These are phyloP conservation scores for Polygonum maritimum DNA, from an alignment of 148 eudicot genomes.

Conservation along the genomic window DNA sequence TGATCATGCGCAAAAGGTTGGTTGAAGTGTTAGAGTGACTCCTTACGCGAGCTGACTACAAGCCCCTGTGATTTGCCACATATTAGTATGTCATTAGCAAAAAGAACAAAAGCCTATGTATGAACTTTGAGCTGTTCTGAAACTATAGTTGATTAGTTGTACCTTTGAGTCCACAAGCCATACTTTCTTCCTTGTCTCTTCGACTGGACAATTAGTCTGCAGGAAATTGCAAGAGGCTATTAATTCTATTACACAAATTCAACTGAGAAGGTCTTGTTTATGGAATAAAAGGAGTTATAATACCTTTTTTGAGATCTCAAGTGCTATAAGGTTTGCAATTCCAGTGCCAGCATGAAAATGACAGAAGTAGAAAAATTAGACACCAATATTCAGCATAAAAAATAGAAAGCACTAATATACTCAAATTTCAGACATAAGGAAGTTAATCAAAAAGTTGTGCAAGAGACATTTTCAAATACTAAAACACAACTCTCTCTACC, in stretches of 20 bases:
- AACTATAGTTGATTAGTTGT: background rate
- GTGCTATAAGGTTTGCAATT: constrained; percentile 63
- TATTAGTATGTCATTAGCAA: background rate
- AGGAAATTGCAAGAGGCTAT: background rate
- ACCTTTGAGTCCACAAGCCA: constrained; percentile 98
- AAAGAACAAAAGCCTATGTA: background rate
- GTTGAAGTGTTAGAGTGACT: constrained; percentile 80
- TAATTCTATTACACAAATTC: background rate
- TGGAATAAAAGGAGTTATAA: background rate
- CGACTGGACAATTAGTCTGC: constrained; percentile 20
- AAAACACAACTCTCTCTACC: no score
- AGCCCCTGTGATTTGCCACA: constrained; percentile 45
- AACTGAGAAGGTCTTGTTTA: background rate
- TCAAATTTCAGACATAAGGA: no score
- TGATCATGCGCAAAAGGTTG: constrained; percentile 96
- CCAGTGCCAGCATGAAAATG: constrained; percentile 11
- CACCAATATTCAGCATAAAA: no score
- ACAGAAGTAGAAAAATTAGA: constrained; percentile 8
- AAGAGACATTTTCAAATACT: no score
- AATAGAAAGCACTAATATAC: no score
- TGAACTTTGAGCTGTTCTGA: background rate
- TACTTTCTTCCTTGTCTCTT: constrained; percentile 84
- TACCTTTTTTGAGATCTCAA: constrained; percentile 96
- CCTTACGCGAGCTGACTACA: constrained; percentile 62
- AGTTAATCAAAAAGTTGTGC: no score